These are phyloP conservation scores for Drechslerella stenobrocha DNA, from an alignment of 2,329 filamentous ascomycete genomes.

Conservation along the genomic window DNA sequence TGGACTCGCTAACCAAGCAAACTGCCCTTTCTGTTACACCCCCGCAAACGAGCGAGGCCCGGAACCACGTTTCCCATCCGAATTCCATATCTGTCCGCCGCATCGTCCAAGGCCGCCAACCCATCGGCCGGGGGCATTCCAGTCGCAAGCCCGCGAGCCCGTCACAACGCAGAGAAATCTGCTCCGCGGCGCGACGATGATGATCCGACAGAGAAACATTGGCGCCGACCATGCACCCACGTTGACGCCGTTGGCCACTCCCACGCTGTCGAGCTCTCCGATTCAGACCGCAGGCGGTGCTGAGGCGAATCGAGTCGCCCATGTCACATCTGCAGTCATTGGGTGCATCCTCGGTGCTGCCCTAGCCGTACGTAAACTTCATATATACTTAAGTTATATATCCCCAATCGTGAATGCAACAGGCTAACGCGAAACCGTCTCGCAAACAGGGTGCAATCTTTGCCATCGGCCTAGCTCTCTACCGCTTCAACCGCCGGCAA, in stretches of 20 bases:
- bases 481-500: conserved; percentile 44
- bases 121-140: too few relatives aligned
- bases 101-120: too few relatives aligned
- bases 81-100: too few relatives aligned
- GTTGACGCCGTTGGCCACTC: conserved; percentile 2
- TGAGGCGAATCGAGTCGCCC: conserved; percentile 38
- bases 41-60: too few relatives aligned
- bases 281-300: conserved; percentile 10
- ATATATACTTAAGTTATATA: neutral
- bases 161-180: too few relatives aligned
- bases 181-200: too few relatives aligned
- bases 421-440: too few relatives aligned
- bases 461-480: conserved; percentile 37
- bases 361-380: conserved; percentile 26
- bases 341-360: conserved; percentile 42
- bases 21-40: too few relatives aligned
- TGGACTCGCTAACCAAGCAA: too few relatives aligned
- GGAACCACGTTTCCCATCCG: too few relatives aligned
- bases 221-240: neutral
- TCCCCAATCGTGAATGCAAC: neutral
- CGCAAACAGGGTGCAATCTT: conserved; percentile 27
- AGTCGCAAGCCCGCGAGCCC: too few relatives aligned
- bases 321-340: conserved; percentile 44
- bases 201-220: too few relatives aligned
- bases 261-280: conserved; percentile 9